phyloP scores from a whole-genome alignment of 2,329 filamentous ascomycete genomes.

The Botryosphaeria dothidea region DNA sequence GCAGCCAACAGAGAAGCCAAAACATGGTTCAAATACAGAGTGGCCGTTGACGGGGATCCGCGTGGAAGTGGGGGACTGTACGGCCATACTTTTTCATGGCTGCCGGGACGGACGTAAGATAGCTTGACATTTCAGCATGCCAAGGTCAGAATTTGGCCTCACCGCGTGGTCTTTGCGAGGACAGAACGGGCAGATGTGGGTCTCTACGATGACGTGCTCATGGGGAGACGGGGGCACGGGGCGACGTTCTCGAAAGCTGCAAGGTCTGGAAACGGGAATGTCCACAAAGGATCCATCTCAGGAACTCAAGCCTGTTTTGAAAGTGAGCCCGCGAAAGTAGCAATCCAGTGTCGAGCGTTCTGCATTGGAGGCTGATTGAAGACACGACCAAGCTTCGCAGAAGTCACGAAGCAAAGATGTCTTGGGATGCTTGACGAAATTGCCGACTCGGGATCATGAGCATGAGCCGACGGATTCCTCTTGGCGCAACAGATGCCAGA shows the following conservation, averaged over 20 bases:
- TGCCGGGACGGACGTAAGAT: background rate
- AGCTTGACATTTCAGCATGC: background rate
- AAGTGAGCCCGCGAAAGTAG: too few species aligned
- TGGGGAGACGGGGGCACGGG: background rate
- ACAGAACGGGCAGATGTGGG: slow-evolving; percentile 4
- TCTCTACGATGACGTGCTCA: slow-evolving; percentile 9
- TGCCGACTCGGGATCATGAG: background rate
- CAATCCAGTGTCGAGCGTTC: too few species aligned
- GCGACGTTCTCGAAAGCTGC: background rate
- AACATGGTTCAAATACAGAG: slow-evolving; percentile 10
- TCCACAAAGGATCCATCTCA: background rate
- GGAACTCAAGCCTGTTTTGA: too few species aligned
- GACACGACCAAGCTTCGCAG: too few species aligned
- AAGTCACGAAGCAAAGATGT: background rate
- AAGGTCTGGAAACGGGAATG: background rate
- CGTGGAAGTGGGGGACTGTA: background rate
- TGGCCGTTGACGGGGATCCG: background rate
- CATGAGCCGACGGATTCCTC: background rate
- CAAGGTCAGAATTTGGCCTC: background rate
- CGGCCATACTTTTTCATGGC: background rate
- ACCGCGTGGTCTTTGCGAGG: background rate
- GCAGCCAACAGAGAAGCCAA: background rate
- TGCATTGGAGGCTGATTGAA: too few species aligned
- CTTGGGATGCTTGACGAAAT: background rate
- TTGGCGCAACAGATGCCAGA: too few species aligned